Evolutionary conservation across 306 rosid genomes (phyloP), one percentile per base, ranked within the genome.

Genomic region (Fragaria vesca): DNA sequence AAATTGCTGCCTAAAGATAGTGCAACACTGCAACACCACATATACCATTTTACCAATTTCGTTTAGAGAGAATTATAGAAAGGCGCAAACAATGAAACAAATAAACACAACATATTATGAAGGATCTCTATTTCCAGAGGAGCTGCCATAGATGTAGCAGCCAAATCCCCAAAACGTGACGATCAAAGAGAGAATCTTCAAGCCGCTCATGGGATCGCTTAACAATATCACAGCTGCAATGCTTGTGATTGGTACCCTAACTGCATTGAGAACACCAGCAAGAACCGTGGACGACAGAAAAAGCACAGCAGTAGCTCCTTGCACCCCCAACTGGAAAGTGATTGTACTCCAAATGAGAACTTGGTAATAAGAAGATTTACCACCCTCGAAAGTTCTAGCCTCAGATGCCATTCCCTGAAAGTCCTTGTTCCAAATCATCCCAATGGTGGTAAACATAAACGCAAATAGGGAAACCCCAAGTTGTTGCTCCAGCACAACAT

Each of bases 401-500:
- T 92, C 97, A 2, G 86, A 69, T 24, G 78, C 73, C 91, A 94
- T 89, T 55, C 75, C 83, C 76, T 89, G 89, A 77, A 94, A 94
- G 75, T 73, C 98, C 46, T 81, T 77, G 62, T 71, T 92, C 47
- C 77, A 71, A 68, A 88, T 71, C 6, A 89, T 77, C 58, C 97
- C 98, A 24, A 88, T 48, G 15, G 90, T 90, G 72, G 98, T 94
- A 51, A 94, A 94, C 67, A 81, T 48, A 66, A 90, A 94, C 9
- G 91, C 98, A 45, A 88, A 82, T 7, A 89, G 74, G 3, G 97
- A 88, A 17, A 94, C 98, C 96, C 89, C 89, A 71, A 94, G 81
- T 81, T 94, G 97, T 61, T 94, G 98, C 83, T 94, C 98, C 86
- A 94, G 66, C 71, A 94, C 97, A 54, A 94, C 98, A 77, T 87